Base-by-base conservation (phyloP, 352 stramenopile genomes). In the Phytophthora litchii region DNA sequence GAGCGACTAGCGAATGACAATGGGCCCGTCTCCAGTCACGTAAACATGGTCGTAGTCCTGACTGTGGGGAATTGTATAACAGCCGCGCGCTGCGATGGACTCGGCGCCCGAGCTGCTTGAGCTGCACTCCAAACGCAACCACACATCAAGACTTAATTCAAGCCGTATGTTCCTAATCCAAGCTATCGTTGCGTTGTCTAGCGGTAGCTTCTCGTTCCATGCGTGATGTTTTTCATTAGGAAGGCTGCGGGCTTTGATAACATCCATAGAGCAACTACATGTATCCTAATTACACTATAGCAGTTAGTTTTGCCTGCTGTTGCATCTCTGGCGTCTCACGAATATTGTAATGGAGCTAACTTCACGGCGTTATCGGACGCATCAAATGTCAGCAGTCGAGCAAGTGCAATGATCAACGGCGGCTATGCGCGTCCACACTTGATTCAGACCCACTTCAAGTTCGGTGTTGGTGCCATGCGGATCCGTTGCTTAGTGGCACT, bases 101-200 rank as follows among this genome's bases (percentile, higher is more conserved):
- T 5, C 23, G 23, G 23, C 5, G 23, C n/a, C n/a, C 23, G 23
- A 3, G 23, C 5, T 27, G 23, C 23, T 27, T 27, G 23, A 27
- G 23, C 3, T 27, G 3, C 23, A 5, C 23, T 27, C 23, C 5
- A 31, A 48, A 49, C 36, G 25, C 50, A 49, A 57, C 37, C 37
- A 49, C 50, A 19, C 49, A 57, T 27, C 23, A n/a, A n/a, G n/a
- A n/a, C n/a, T n/a, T n/a, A n/a, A n/a, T n/a, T 47, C 48, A 52
- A 21, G 23, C 36, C 49, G 47, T 41, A 47, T 57, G 50, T 19
- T 42, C 36, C 6, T 23, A 14, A 40, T 16, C 17, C 35, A 6
- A 56, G 36, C 11, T 46, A 11, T 46, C 19, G 40, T 17, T 46
- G 17, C 7, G 38, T 29, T 44, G 38, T 3, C 38, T 20, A 20